Evolutionary conservation across 1,284 basidiomycete genomes (phyloP).

Genomic region (Sanghuangporus weigelae): DNA sequence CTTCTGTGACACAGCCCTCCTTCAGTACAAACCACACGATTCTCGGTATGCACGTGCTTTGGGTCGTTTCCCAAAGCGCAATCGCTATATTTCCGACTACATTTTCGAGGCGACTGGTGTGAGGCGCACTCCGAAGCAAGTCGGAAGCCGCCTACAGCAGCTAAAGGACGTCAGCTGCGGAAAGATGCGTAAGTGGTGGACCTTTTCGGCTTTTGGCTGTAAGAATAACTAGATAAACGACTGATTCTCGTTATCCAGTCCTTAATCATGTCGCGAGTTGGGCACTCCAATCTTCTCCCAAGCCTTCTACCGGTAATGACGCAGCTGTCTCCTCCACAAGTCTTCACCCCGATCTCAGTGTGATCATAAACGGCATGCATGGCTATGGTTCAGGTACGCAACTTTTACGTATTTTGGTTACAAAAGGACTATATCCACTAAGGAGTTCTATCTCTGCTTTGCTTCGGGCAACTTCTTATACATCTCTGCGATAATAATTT

Average conservation of each 20-base stretch:
- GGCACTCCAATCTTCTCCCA: conserved; percentile 6
- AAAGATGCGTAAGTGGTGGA: conserved; percentile 48
- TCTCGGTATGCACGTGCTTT: conserved; percentile 63
- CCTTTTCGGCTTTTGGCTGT: background rate
- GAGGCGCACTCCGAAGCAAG: conserved; percentile 63
- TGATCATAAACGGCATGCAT: background rate
- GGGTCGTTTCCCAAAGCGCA: conserved; percentile 67
- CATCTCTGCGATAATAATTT: background rate
- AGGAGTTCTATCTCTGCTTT: background rate
- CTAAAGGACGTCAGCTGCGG: conserved; percentile 62
- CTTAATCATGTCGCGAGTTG: conserved; percentile 16
- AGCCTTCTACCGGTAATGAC: background rate
- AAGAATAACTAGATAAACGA: background rate
- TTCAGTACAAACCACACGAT: conserved; percentile 63
- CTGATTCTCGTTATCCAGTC: background rate
- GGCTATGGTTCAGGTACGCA: background rate
- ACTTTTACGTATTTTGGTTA: background rate
- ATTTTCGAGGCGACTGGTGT: conserved; percentile 59
- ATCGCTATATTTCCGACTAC: conserved; percentile 68
- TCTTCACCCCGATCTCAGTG: background rate
- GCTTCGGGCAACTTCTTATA: background rate
- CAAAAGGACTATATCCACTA: background rate
- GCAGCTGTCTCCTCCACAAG: background rate
- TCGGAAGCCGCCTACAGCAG: conserved; percentile 68
- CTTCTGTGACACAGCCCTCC: conserved; percentile 27